A percentile compares a stretch with the other conserved stretches of the same genome.
Evolutionary conservation across 2,329 filamentous ascomycete genomes (phyloP).

Genomic region (Penicillium freii): DNA sequence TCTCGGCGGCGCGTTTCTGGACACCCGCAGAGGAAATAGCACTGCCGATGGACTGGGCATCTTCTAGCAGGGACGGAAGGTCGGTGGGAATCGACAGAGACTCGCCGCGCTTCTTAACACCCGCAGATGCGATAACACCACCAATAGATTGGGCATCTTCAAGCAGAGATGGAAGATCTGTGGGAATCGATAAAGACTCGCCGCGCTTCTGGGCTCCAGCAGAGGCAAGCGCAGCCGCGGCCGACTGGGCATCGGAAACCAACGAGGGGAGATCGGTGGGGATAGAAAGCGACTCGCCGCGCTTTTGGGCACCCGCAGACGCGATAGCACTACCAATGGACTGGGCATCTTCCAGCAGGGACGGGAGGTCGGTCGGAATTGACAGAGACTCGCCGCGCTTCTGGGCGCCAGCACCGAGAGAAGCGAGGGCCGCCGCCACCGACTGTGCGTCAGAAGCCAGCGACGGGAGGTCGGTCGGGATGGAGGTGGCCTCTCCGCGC

Average conservation of each 20-base stretch:
- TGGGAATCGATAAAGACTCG: not conserved
- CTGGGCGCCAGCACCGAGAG: not conserved
- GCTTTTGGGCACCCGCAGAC: constrained; percentile 5
- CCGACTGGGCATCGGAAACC: too few species aligned
- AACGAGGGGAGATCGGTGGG: too few species aligned
- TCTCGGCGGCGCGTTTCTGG: constrained; percentile 12
- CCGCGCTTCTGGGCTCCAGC: too few species aligned
- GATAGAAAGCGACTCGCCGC: not conserved
- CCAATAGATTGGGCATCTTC: constrained; percentile 10
- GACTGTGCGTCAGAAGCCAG: constrained; percentile 1
- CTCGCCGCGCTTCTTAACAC: constrained; percentile 9
- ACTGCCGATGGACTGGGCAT: constrained; percentile 8
- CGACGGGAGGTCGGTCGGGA: constrained; percentile 13
- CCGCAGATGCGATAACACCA: constrained; percentile 4
- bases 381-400: constrained; percentile 9
- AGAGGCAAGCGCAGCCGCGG: too few species aligned
- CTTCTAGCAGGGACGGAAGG: constrained; percentile 8
- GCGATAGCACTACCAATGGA: constrained; percentile 4
- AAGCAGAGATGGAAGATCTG: constrained; percentile 9
- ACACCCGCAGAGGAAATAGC: constrained; percentile 3
- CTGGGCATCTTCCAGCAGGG: constrained; percentile 10
- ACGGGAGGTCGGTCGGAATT: constrained; percentile 10
- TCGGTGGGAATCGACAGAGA: constrained; percentile 7
- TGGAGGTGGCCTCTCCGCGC: constrained; percentile 4
- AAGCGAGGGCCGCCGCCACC: not conserved